phyloP scores from a whole-genome alignment of 2,329 filamentous ascomycete species.

The Diaporthe ilicicola region DNA sequence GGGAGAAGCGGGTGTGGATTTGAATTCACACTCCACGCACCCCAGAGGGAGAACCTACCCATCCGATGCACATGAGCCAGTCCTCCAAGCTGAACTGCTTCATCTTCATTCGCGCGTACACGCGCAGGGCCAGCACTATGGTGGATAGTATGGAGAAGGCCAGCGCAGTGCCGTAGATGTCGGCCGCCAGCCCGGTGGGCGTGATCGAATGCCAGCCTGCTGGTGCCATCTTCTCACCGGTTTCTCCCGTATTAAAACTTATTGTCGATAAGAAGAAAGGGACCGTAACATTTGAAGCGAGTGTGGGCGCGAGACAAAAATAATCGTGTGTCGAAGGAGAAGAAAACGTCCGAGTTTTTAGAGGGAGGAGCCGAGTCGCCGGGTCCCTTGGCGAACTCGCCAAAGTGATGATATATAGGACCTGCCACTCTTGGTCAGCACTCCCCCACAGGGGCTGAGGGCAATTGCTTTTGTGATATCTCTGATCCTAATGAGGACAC shows the following conservation, averaged over 20 bases:
- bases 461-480: background rate
- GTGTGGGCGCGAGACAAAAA: background rate
- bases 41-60: constrained; percentile 28
- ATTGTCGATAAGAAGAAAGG: no score
- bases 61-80: constrained; percentile 32
- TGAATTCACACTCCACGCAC: no score
- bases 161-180: background rate
- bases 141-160: constrained; percentile 18
- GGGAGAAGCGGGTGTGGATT: background rate
- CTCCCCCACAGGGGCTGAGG: no score
- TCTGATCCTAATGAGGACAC: background rate
- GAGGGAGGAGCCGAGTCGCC: background rate
- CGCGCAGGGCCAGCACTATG: constrained; percentile 3
- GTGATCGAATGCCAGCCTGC: constrained; percentile 11
- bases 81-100: constrained; percentile 28
- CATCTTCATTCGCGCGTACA: background rate
- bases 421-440: background rate
- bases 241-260: no score
- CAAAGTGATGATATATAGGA: background rate
- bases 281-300: background rate
- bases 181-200: background rate
- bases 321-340: no score
- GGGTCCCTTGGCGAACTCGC: background rate
- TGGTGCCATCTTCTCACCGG: constrained; percentile 26
- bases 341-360: background rate